Base-by-base conservation (phyloP, 805 yeast genomes). In the Candida lessepsii region DNA sequence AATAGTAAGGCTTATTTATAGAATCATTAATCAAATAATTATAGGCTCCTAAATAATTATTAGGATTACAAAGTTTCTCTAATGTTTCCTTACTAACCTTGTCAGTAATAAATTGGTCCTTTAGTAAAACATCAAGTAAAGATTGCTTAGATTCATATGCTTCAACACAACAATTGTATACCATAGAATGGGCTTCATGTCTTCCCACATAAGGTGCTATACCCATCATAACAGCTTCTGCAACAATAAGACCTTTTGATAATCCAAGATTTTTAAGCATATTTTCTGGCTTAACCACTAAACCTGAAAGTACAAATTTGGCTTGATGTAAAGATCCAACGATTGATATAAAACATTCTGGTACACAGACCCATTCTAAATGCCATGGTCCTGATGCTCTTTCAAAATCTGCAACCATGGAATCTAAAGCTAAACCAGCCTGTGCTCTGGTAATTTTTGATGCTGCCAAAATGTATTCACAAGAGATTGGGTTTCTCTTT, bases 141-240 rank as follows among this genome's bases (percentile, higher is more conserved):
- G 30, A 11, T 4, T n/a, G 10, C n/a, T 23, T 10, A 16, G 29
- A n/a, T 9, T 35, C 30, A 19, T 35, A 35, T 16, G 37, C 26
- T 10, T 25, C 25, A 13, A 23, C 23, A 25, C 37, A 35, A 15
- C 29, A 37, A 5, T 37, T 14, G 14, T 37, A 37, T 5, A 37
- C 40, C 5, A 29, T n/a, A 14, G 6, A 5, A 37, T 37, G 40
- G 21, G 40, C 34, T 21, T 29, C 29, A 29, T 37, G 34, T 37
- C 40, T 37, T 15, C 40, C 40, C 7, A 37, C 15, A 8, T 20
- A 8, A 11, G 40, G 40, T 4, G 40, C 34, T 9, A 37, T 14
- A 15, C 40, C 40, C 40, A 37, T 37, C 40, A 37, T 37, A 3
- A 37, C 40, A 5, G 41, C 41, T 26, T 38, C 41, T 15, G 41